These are phyloP conservation scores for Strobilomyces echinocephalus DNA, from an alignment of 768 basidiomycete genomes.

Conservation along the genomic window DNA sequence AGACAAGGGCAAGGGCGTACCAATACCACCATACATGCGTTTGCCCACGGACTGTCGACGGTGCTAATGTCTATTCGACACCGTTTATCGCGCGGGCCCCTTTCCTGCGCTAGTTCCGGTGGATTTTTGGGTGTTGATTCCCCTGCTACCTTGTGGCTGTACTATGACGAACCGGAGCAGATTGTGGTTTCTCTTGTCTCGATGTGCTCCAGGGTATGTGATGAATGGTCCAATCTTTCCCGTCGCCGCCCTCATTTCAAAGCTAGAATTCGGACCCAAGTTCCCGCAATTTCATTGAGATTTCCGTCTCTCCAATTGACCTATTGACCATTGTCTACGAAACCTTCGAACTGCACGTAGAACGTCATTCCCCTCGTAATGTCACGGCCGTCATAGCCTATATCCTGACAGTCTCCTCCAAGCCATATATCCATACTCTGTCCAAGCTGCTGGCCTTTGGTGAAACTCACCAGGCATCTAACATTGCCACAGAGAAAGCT, in stretches of 20 bases:
- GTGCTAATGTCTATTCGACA: slow-evolving; percentile 50
- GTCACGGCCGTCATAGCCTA: slow-evolving; percentile 59
- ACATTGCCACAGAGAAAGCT: slow-evolving; percentile 9
- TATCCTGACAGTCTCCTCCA: slow-evolving; percentile 60
- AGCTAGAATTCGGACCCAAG: slow-evolving; percentile 25
- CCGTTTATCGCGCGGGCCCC: slow-evolving; percentile 38
- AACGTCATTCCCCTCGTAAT: slow-evolving; percentile 43
- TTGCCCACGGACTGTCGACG: slow-evolving; percentile 59
- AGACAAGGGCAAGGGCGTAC: slow-evolving; percentile 43
- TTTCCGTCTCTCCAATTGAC: slow-evolving; percentile 42
- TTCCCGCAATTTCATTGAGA: slow-evolving; percentile 38
- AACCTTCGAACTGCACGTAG: slow-evolving; percentile 49
- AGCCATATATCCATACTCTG: slow-evolving; percentile 55
- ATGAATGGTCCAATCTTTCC: background rate
- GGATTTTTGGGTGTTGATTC: slow-evolving; percentile 16
- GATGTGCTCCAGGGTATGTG: slow-evolving; percentile 57
- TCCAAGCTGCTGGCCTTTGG: slow-evolving; percentile 56
- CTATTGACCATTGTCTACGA: slow-evolving; percentile 62
- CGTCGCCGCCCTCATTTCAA: slow-evolving; percentile 4
- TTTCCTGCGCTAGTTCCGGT: slow-evolving; percentile 23
- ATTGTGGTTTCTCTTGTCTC: slow-evolving; percentile 48
- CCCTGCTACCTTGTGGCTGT: slow-evolving; percentile 44
- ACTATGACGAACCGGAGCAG: slow-evolving; percentile 48
- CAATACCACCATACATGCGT: slow-evolving; percentile 58
- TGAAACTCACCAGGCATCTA: slow-evolving; percentile 27